Base-by-base conservation (phyloP, 1,284 basidiomycete species). In the Irpex sp. region DNA sequence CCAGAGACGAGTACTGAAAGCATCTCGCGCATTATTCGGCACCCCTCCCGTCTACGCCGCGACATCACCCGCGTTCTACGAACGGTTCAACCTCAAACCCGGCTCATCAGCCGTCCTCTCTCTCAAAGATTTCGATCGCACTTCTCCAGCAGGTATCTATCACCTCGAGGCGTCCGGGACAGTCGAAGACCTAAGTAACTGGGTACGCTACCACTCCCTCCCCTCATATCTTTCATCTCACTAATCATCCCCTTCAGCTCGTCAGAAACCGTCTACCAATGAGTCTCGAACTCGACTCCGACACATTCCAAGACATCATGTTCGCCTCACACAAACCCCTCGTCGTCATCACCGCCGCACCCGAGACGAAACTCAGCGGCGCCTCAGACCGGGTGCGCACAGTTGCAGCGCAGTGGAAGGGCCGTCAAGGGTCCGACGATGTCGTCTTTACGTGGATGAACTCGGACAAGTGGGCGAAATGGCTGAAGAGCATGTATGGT, bases 381-480 rank as follows among this genome's bases (percentile, higher is more conserved):
- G 82, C 87, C 7, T 75, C 80, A 5, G 75, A 78, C 57, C 79
- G 79, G 37, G 74, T 94, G 4, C 74, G 73, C 36, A 80, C 83
- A 58, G 78, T 91, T 13, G 85, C 86, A 0, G 79, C 79, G 64
- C 85, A 85, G 63, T 96, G 93, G 94, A 82, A 81, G 59, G 67
- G 78, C 51, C 76, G 76, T 65, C 81, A 78, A 8, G 73, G 68
- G 34, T 65, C 71, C n/a, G 77, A 74, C 7, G 85, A 88, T 13
- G 88, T 96, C 0, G 84, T 94, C 60, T 97, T 96, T 75, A 83
- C 88, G 6, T 93, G 88, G 86, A 94, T 96, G 84, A 92, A 97
- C 71, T 84, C 79, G 0, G 86, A 86, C 26, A 83, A 82, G 72
- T 96, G 94, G 94, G 80, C 76, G 17, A 87, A 84, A 61, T 97